A percentile compares a stretch with the other conserved stretches of the same genome.
Conservation (phyloP, 495 filamentous ascomycete genomes). For the Amniculicola lignicola region DNA sequence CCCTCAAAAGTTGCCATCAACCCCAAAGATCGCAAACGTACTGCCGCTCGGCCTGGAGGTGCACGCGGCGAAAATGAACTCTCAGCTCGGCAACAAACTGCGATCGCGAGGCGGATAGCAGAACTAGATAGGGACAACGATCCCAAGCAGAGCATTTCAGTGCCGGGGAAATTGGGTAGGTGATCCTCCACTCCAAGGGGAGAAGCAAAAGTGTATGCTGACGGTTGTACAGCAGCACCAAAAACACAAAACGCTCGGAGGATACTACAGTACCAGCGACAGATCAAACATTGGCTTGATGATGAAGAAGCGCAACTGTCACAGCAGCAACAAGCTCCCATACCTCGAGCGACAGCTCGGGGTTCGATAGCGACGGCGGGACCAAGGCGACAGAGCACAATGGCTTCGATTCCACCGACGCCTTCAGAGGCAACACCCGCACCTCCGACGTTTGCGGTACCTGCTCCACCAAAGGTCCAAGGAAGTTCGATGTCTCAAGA, state of each 20-base stretch:
- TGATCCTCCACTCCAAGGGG: neutral
- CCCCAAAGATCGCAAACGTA: conserved; percentile 62
- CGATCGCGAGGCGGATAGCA: conserved; percentile 70
- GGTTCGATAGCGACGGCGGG: neutral
- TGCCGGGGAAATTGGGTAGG: conserved; percentile 46
- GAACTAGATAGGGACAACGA: conserved; percentile 79
- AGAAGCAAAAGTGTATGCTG: neutral
- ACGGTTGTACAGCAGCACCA: neutral
- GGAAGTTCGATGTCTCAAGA: neutral
- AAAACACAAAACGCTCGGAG: conserved; percentile 29
- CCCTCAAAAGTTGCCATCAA: conserved; percentile 58
- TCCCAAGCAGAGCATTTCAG: conserved; percentile 64
- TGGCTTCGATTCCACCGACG: conserved; percentile 17
- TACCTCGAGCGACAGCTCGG: conserved; percentile 1
- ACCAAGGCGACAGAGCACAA: conserved; percentile 4
- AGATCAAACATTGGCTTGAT: conserved; percentile 32
- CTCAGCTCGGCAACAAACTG: conserved; percentile 71
- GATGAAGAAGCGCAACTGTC: conserved; percentile 32
- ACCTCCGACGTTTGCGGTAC: neutral
- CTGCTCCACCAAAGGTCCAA: neutral
- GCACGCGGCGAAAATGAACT: conserved; percentile 54
- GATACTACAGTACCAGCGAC: conserved; percentile 27
- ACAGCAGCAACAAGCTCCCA: conserved; percentile 9
- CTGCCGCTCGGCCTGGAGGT: conserved; percentile 52
- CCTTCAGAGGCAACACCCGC: conserved; percentile 25